phyloP scores from a whole-genome alignment of 2,329 filamentous ascomycete genomes.

The Neonectria neomacrospora region DNA sequence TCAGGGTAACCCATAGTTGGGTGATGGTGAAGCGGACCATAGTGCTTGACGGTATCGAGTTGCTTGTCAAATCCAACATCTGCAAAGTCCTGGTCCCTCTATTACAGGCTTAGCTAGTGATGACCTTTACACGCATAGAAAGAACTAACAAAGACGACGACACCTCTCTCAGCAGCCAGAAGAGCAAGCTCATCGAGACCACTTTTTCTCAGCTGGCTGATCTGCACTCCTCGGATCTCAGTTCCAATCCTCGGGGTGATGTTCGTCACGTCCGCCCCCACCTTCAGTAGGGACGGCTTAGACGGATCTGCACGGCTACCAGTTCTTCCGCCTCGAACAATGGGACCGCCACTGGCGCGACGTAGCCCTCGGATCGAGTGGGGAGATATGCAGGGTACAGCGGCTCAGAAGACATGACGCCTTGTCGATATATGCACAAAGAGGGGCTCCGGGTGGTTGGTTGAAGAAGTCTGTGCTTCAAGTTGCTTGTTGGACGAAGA shows the following conservation, averaged over 20 bases:
- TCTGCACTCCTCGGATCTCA: conserved; percentile 46
- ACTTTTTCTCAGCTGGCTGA: conserved; percentile 38
- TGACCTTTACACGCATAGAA: not conserved
- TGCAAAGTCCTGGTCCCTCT: conserved; percentile 49
- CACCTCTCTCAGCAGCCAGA: conserved; percentile 46
- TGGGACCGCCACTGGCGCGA: conserved; percentile 38
- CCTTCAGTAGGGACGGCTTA: conserved; percentile 37
- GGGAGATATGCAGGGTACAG: conserved; percentile 49
- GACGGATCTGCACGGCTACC: conserved; percentile 45
- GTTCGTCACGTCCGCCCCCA: conserved; percentile 30
- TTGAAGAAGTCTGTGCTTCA: conserved; percentile 3
- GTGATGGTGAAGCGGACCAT: conserved; percentile 47
- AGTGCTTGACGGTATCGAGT: conserved; percentile 44
- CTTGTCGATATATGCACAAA: not conserved
- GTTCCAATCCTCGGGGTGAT: conserved; percentile 46
- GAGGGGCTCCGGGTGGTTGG: not conserved
- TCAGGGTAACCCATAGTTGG: conserved; percentile 48
- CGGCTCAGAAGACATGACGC: conserved; percentile 42
- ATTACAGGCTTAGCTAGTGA: not conserved
- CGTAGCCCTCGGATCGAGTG: conserved; percentile 47
- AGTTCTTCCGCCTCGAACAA: conserved; percentile 46
- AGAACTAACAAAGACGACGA: conserved; percentile 46
- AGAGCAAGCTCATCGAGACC: conserved; percentile 47
- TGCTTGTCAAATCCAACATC: conserved; percentile 48
- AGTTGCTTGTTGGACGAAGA: conserved; percentile 13